These are phyloP conservation scores for Inga laurina DNA, from an alignment of 306 rosid genomes.

Conservation along the genomic window DNA sequence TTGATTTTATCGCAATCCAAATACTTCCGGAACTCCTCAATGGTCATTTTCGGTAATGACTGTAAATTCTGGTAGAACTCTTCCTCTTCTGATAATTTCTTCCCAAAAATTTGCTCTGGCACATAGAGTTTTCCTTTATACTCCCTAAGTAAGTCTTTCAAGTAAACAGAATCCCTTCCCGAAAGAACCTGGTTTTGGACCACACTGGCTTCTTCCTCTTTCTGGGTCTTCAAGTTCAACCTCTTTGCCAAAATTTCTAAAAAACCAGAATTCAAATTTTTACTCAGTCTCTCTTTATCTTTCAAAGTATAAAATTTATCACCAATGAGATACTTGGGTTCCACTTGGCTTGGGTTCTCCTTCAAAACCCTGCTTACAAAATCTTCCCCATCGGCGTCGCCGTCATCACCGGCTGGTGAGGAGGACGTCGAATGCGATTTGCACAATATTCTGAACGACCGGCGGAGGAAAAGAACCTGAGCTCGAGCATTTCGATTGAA, in stretches of 20 bases:
- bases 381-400: conserved; percentile 52
- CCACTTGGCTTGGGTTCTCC: conserved; percentile 94
- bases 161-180: conserved; percentile 59
- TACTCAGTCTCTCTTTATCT: conserved; percentile 61
- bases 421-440: conserved; percentile 43
- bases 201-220: conserved; percentile 40
- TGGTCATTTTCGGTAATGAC: conserved; percentile 71
- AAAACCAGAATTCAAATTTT: conserved; percentile 42
- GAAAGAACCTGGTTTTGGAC: conserved; percentile 34
- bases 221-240: conserved; percentile 44
- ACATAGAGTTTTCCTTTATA: conserved; percentile 91
- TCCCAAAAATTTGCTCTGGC: conserved; percentile 84
- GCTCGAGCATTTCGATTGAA: conserved; percentile 37
- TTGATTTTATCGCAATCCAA: conserved; percentile 64
- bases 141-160: conserved; percentile 82
- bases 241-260: conserved; percentile 45
- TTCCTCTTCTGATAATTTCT: conserved; percentile 71
- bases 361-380: conserved; percentile 77
- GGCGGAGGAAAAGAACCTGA: conserved; percentile 33
- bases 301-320: conserved; percentile 65
- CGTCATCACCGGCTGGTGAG: conserved; percentile 31
- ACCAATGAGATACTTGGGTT: conserved; percentile 74
- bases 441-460: conserved; percentile 53
- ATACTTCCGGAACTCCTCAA: conserved; percentile 69
- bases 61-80: conserved; percentile 53